phyloP scores from a whole-genome alignment of 805 yeast species.

The Wickerhamiella bombiphila region DNA sequence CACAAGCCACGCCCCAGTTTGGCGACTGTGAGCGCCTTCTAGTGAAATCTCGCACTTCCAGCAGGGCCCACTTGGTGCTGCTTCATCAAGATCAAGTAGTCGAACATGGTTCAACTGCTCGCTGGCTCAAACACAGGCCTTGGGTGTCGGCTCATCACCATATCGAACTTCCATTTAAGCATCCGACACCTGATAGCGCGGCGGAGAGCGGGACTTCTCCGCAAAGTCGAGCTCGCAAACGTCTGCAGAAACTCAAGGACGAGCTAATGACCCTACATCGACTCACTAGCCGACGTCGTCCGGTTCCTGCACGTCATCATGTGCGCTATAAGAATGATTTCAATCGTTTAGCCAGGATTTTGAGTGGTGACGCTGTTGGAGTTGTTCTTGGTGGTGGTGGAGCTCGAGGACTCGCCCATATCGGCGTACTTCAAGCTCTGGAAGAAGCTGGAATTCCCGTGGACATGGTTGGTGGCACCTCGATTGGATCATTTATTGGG shows the following conservation, averaged over 20 bases:
- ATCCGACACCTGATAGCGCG: background rate
- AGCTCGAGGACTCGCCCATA: conserved; percentile 83
- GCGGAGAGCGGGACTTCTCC: background rate
- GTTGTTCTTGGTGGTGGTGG: conserved; percentile 96
- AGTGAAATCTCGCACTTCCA: conserved; percentile 62
- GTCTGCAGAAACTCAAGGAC: conserved; percentile 6
- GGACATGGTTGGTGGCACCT: conserved; percentile 90
- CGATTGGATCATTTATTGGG: conserved; percentile 91
- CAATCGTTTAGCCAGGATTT: conserved; percentile 70
- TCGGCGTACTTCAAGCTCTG: conserved; percentile 79
- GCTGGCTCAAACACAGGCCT: conserved; percentile 69
- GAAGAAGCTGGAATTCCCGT: conserved; percentile 90
- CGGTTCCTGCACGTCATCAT: conserved; percentile 15
- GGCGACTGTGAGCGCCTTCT: conserved; percentile 79
- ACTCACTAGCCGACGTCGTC: conserved; percentile 19
- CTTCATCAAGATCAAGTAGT: conserved; percentile 75
- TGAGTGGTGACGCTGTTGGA: conserved; percentile 90
- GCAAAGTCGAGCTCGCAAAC: background rate
- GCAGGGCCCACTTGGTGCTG: conserved; percentile 73
- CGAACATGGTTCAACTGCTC: conserved; percentile 67
- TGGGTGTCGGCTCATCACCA: conserved; percentile 96
- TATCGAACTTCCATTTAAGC: conserved; percentile 44
- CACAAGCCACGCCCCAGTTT: conserved; percentile 50
- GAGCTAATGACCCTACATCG: background rate
- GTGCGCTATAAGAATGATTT: conserved; percentile 67